phyloP scores from a whole-genome alignment of 352 stramenopile species.

The Phytopythium chamaehyphon region DNA sequence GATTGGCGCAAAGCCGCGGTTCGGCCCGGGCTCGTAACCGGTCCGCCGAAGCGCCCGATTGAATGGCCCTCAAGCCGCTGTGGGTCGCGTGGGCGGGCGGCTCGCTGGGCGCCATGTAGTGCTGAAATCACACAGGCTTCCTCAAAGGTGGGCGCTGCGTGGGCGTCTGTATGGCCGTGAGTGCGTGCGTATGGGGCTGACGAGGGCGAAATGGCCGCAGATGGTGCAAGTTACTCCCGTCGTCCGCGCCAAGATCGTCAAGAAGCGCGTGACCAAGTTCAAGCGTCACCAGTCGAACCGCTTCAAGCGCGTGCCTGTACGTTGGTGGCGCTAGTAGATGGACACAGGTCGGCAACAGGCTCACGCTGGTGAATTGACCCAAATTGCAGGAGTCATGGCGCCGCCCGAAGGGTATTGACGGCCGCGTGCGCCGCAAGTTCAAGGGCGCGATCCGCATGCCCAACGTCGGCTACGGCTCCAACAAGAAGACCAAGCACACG shows the following conservation, averaged over 20 bases:
- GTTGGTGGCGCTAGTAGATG: constrained; percentile 16
- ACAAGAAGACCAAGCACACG: constrained; percentile 98
- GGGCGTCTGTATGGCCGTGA: neutral
- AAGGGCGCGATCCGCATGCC: constrained; percentile 98
- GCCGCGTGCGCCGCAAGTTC: constrained; percentile 98
- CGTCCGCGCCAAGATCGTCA: constrained; percentile 93
- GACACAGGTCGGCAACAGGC: neutral
- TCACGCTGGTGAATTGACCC: neutral
- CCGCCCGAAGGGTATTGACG: constrained; percentile 99
- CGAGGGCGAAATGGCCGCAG: constrained; percentile 27
- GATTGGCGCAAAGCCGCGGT: no score
- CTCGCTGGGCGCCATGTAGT: constrained; percentile 40
- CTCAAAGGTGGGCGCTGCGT: constrained; percentile 60
- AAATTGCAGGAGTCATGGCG: constrained; percentile 89
- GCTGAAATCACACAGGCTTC: constrained; percentile 88
- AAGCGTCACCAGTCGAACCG: constrained; percentile 98
- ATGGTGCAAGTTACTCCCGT: constrained; percentile 91
- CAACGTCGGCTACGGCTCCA: constrained; percentile 98
- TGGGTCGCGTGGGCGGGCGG: neutral
- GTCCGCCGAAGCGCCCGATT: constrained; percentile 39
- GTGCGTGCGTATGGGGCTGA: no score
- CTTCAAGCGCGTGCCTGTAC: constrained; percentile 96
- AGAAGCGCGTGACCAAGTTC: constrained; percentile 99
- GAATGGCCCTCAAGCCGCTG: constrained; percentile 43
- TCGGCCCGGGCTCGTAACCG: no score